Conservation (phyloP, 345 rosid species). For the Brassica juncea region DNA sequence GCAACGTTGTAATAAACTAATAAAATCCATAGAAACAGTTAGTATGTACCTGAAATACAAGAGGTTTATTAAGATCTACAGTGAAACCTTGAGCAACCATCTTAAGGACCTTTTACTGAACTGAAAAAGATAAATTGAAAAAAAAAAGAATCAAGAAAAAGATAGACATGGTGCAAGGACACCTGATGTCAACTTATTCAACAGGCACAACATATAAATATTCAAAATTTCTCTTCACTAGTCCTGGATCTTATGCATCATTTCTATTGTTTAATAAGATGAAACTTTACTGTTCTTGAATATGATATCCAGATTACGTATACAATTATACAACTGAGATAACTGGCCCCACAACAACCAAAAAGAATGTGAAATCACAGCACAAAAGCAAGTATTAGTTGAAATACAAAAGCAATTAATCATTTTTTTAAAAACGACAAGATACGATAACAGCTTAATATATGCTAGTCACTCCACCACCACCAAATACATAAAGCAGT, state of each 20-base stretch:
- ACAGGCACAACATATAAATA: neutral
- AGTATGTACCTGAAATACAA: constrained; percentile 52
- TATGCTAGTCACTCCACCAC: constrained; percentile 18
- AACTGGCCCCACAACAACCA: constrained; percentile 24
- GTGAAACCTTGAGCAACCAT: constrained; percentile 52
- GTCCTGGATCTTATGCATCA: constrained; percentile 2
- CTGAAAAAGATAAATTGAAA: neutral
- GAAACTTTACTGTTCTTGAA: constrained; percentile 7
- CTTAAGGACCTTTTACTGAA: constrained; percentile 22
- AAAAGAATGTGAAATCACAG: neutral
- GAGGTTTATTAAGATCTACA: constrained; percentile 53
- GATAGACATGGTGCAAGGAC: neutral
- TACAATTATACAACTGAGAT: neutral
- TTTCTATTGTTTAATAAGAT: neutral
- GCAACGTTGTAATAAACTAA: neutral
- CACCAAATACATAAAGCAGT: constrained; percentile 14
- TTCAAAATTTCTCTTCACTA: neutral
- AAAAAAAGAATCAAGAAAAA: constrained; percentile 9
- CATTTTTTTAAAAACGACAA: constrained; percentile 7
- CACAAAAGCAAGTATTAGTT: constrained; percentile 32
- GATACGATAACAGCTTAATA: neutral
- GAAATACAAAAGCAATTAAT: constrained; percentile 10
- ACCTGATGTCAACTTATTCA: constrained; percentile 1
- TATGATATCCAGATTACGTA: neutral
- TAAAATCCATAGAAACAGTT: neutral